Evolutionary conservation across 768 basidiomycete species (phyloP).

Genomic region (Mycena sanguinolenta): DNA sequence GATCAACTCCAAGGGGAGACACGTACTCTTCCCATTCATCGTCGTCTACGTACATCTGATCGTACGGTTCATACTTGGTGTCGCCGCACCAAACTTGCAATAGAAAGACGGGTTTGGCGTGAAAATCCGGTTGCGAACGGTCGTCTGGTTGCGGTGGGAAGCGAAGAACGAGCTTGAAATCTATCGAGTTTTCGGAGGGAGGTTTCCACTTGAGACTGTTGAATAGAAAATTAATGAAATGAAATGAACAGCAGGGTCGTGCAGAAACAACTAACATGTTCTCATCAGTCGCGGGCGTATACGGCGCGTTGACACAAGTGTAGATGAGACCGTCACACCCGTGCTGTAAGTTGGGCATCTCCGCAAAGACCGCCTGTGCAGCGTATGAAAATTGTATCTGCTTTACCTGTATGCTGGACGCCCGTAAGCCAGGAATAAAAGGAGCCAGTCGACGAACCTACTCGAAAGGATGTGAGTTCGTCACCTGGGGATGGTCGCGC

Average conservation of each 20-base stretch:
- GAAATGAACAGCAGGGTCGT: background rate
- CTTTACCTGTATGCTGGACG: slow-evolving; percentile 84
- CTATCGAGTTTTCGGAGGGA: slow-evolving; percentile 96
- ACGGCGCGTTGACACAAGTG: slow-evolving; percentile 88
- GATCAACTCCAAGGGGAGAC: slow-evolving; percentile 19
- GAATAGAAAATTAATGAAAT: background rate
- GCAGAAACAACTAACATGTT: slow-evolving; percentile 77
- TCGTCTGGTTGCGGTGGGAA: slow-evolving; percentile 79
- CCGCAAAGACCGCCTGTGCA: slow-evolving; percentile 87
- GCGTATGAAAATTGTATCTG: slow-evolving; percentile 89
- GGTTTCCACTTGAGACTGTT: slow-evolving; percentile 98
- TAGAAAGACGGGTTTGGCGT: slow-evolving; percentile 87
- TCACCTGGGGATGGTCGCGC: slow-evolving; percentile 76
- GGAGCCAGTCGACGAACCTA: slow-evolving; percentile 53
- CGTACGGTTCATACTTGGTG: slow-evolving; percentile 84
- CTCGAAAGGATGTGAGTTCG: slow-evolving; percentile 83
- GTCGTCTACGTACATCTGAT: slow-evolving; percentile 87
- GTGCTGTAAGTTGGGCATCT: slow-evolving; percentile 89
- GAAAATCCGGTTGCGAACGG: slow-evolving; percentile 78
- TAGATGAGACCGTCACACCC: slow-evolving; percentile 97
- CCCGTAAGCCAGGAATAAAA: slow-evolving; percentile 18
- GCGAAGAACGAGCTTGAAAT: slow-evolving; percentile 95
- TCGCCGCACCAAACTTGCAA: slow-evolving; percentile 81
- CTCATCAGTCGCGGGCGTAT: slow-evolving; percentile 86
- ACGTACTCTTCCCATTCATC: slow-evolving; percentile 94